Percentiles rank a stretch among this genome's conserved stretches.
These are phyloP conservation scores for Syzygium aqueum DNA, from an alignment of 345 rosid genomes.

Conservation along the genomic window DNA sequence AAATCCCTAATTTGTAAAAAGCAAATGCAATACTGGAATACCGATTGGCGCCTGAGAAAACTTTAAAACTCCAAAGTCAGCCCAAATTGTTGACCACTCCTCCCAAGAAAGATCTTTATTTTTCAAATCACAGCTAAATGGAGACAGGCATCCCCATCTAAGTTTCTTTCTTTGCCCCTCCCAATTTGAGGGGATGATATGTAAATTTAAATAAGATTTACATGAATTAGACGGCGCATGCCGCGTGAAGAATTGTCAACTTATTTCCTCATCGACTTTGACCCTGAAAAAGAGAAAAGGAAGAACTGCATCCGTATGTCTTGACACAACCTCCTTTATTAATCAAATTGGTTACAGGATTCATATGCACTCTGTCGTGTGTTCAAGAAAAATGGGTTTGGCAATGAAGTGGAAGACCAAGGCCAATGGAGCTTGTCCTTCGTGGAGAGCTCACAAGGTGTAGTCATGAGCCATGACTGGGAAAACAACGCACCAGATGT, in stretches of 20 bases:
- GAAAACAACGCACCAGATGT: conserved; percentile 79
- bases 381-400: conserved; percentile 85
- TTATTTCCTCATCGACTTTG: not conserved
- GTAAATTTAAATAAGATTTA: not conserved
- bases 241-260: not conserved
- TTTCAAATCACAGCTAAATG: not conserved
- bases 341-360: conserved; percentile 31
- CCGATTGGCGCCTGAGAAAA: not conserved
- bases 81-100: not conserved
- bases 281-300: no score
- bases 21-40: not conserved
- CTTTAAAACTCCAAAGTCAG: not conserved
- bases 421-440: conserved; percentile 38
- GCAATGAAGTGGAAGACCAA: conserved; percentile 60
- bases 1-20: not conserved
- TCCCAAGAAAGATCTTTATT: not conserved
- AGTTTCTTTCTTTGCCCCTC: not conserved
- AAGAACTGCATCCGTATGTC: not conserved
- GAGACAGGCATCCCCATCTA: not conserved
- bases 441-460: conserved; percentile 31
- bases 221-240: not conserved
- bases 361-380: conserved; percentile 89
- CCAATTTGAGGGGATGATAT: not conserved
- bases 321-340: not conserved
- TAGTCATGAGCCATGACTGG: conserved; percentile 11